Evolutionary conservation across 2,329 filamentous ascomycete genomes (phyloP).

Genomic region (Beauveria medogensis): DNA sequence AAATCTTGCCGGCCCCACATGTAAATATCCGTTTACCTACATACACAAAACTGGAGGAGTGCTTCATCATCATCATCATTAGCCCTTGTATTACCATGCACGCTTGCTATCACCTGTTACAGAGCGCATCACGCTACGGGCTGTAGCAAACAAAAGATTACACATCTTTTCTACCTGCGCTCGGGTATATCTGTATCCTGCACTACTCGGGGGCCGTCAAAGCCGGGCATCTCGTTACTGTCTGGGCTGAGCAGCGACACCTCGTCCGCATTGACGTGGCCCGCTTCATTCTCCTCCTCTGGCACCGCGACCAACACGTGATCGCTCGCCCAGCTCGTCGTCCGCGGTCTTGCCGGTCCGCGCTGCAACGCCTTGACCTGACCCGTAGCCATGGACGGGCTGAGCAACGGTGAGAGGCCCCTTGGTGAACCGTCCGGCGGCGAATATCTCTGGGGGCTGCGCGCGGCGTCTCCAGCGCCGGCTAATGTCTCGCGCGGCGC

Average conservation of each 20-base stretch:
- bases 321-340: conserved; percentile 29
- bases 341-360: conserved; percentile 21
- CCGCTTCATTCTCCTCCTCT: conserved; percentile 26
- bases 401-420: conserved; percentile 16
- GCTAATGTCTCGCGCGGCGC: conserved; percentile 16
- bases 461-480: not conserved
- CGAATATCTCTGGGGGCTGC: not conserved
- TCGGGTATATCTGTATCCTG: conserved; percentile 22
- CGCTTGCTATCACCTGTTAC: too few relatives aligned
- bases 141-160: too few relatives aligned
- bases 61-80: too few relatives aligned
- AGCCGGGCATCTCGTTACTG: conserved; percentile 17
- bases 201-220: conserved; percentile 14
- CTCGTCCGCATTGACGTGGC: conserved; percentile 17
- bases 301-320: conserved; percentile 30
- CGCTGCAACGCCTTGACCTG: conserved; percentile 17
- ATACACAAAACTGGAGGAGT: too few relatives aligned
- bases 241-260: conserved; percentile 22
- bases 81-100: too few relatives aligned
- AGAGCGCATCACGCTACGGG: too few relatives aligned
- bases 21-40: too few relatives aligned
- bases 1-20: too few relatives aligned
- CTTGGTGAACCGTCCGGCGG: not conserved
- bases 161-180: conserved; percentile 14
- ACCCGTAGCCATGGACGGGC: conserved; percentile 4